Evolutionary conservation across 1,284 basidiomycete species (phyloP), one percentile per base, ranked within the genome.

Genomic region (Ganoderma resinaceum): DNA sequence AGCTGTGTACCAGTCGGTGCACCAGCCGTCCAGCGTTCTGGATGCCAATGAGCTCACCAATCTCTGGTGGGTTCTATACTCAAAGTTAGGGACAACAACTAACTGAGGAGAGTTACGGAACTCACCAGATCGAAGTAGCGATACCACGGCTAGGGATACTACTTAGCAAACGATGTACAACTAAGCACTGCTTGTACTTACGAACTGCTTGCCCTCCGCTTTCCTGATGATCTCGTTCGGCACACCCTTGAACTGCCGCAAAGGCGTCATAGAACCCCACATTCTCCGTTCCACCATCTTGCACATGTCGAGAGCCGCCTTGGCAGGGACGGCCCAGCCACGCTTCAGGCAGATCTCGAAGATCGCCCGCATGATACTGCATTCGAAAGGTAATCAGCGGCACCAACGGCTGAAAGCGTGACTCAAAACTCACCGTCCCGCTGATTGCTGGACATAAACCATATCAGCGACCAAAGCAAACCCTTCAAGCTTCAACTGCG

Each of bases 281-380:
- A 97, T 96, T 70, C 93, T 82, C 74, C 92, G 89, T 78, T 97
- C 96, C 5, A 93, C 95, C 97, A 99, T 99, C 85, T 99, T 99
- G 84, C 97, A 99, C 69, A 99, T 84, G 73, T 97, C 94, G 49
- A 99, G 86, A 6, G 95, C 95, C 33, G 95, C 91, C 71, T 95
- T 93, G 0, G 96, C 95, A 0, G 97, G 95, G 7, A 95, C 86
- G 0, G 98, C 96, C 95, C 97, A 99, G n/a, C 97, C 97, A 67
- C 97, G 91, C 83, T 98, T 98, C 70, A 99, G 84, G 79, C 97
- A 99, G 65, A 99, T 99, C 82, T 99, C 97, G 74, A 98, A 99
- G 79, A 99, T 94, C 18, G 98, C 97, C 23, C 97, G 95, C 49
- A 99, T 84, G 76, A 99, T 99, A 79, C 94, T 95, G 58, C 12